Base-by-base conservation (phyloP, 257 asterid genomes). In the Verbena officinalis region DNA sequence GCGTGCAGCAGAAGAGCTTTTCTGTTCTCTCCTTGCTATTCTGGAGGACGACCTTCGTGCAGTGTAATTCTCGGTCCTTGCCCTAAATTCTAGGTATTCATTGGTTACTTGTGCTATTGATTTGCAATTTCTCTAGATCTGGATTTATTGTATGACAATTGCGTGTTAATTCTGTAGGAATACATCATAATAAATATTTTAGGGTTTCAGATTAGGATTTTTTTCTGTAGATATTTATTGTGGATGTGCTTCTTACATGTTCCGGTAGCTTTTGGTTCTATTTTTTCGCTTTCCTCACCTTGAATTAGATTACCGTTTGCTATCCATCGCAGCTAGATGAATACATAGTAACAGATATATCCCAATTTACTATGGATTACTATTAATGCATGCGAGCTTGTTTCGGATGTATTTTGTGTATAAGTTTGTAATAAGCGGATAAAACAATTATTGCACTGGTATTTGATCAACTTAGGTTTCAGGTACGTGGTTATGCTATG, bases 141-240 rank as follows among this genome's bases (percentile, higher is more conserved):
- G 15, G 27, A 2, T 51, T 51, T 9, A 33, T 12, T 58, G 16
- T 36, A 22, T 51, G 52, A 19, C 20, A 30, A 55, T 42, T 55
- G 46, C 14, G 45, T 59, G 61, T 34, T 55, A 43, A 51, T 66
- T 65, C 16, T 30, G 16, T 62, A 64, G 2, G 21, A 21, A 10
- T 11, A 19, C 10, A 2, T 8, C 31, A 12, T 15, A 19, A 45
- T 21, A 1, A 21, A 13, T 31, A 12, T 42, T 17, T 55, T 73
- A 76, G 84, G 84, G 78, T 80, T 66, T 78, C 71, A 14, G 64
- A 65, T 60, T 22, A 20, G 67, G 71, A n/a, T n/a, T 15, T 55
- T 57, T 73, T 52, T 4, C 19, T 16, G 57, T 24, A 64, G n/a
- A 48, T 65, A 1, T 9, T 9, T 23, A 23, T 8, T 59, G 56